Evolutionary conservation across 1,139 yeast species (phyloP), one percentile per base, ranked within the genome.

Genomic region (Candida sp.): DNA sequence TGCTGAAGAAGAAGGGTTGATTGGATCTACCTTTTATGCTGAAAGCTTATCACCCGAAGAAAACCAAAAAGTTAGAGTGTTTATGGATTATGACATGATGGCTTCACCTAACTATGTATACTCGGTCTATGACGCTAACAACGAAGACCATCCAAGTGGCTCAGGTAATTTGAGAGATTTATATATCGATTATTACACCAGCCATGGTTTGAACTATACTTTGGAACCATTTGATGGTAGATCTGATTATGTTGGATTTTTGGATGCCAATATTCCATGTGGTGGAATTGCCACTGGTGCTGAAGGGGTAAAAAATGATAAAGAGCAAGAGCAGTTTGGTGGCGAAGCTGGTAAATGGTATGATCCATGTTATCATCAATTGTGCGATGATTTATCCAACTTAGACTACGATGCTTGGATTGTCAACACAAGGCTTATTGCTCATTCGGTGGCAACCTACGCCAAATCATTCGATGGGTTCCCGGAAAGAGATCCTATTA

Each of bases 41-140:
- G 63, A 75, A 48, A 66, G 69, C 47, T 77, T 91, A 53, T 56
- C 81, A 5, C 70, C 79, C 15, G 84, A 75, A 49, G 97, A 91
- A 63, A 89, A 88, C 62, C 49, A 64, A n/a, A 87, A 87, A 65
- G 74, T 89, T 53, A 79, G 97, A 66, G 70, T 91, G 45, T 91
- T 91, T 61, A 86, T 91, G 96, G 97, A 91, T 67, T 91, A 90
- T 60, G 98, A 91, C 64, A 91, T 91, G 98, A 87, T 91, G 95
- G 97, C 97, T 2, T 87, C 96, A 43, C 97, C 97, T 57, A 91
- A 91, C 69, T 90, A 81, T 61, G 96, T 87, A 55, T 88, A 86
- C 66, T 90, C 89, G 66, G 77, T 91, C 43, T 91, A 90, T 59
- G 87, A 91, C 61, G 88, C 88, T 48, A 82, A 84, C 57, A 84